Evolutionary conservation across 176 grass and related monocot species (phyloP).

Genomic region (Musa itinerans): DNA sequence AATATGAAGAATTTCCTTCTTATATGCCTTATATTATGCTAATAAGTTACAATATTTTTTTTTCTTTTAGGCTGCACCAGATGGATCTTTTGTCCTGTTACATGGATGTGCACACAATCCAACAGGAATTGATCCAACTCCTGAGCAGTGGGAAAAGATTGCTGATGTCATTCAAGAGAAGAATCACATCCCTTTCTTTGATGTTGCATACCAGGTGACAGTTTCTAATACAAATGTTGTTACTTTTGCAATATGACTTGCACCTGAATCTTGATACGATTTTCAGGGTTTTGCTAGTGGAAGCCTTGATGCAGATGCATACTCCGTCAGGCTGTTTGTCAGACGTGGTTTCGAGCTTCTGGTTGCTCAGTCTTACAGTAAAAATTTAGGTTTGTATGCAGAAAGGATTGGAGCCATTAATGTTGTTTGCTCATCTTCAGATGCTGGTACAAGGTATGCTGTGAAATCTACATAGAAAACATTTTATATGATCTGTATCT

Average conservation of each 20-base stretch:
- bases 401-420: slow-evolving; percentile 96
- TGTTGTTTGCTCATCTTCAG: slow-evolving; percentile 71
- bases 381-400: slow-evolving; percentile 89
- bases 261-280: slow-evolving; percentile 22
- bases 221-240: background rate
- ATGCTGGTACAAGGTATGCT: slow-evolving; percentile 55
- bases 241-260: background rate
- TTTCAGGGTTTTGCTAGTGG: slow-evolving; percentile 92
- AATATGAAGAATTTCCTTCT: background rate
- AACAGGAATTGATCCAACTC: slow-evolving; percentile 91
- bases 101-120: slow-evolving; percentile 97
- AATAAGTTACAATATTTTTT: background rate
- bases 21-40: background rate
- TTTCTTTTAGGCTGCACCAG: slow-evolving; percentile 67
- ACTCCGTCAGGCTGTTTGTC: slow-evolving; percentile 80
- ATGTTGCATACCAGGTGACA: slow-evolving; percentile 93
- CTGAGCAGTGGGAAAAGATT: slow-evolving; percentile 70
- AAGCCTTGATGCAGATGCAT: slow-evolving; percentile 95
- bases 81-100: slow-evolving; percentile 88
- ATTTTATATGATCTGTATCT: background rate
- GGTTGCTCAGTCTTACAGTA: slow-evolving; percentile 94
- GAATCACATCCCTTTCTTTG: slow-evolving; percentile 87
- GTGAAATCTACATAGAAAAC: slow-evolving; percentile 6
- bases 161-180: slow-evolving; percentile 88
- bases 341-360: slow-evolving; percentile 81